phyloP scores from a whole-genome alignment of 148 eudicot species.

The Suaeda aralocaspica region DNA sequence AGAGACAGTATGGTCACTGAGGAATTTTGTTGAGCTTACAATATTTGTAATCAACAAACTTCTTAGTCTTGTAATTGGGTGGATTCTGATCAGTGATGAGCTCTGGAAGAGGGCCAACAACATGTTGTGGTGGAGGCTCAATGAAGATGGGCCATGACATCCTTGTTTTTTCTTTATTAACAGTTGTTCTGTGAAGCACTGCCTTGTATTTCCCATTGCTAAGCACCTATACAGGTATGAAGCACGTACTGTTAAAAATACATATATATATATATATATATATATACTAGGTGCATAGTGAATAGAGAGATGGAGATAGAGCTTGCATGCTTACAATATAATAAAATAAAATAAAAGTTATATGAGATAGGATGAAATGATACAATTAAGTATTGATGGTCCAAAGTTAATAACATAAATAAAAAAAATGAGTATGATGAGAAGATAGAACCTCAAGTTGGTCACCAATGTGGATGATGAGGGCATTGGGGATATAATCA shows the following conservation, averaged over 20 bases:
- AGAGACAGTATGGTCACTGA: conserved; percentile 32
- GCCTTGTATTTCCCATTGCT: conserved; percentile 85
- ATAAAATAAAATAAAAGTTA: too few species aligned
- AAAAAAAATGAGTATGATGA: too few species aligned
- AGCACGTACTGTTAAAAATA: too few species aligned
- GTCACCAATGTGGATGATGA: conserved; percentile 79
- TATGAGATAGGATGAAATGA: too few species aligned
- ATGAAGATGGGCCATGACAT: conserved; percentile 92
- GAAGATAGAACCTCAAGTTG: conserved; percentile 71
- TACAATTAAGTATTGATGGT: too few species aligned
- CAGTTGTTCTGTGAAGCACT: conserved; percentile 59
- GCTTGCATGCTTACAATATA: too few species aligned
- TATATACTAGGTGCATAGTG: too few species aligned
- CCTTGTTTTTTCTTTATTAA: conserved; percentile 65
- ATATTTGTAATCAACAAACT: conserved; percentile 52
- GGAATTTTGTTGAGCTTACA: conserved; percentile 79
- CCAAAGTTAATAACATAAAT: too few species aligned
- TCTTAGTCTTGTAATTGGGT: conserved; percentile 66
- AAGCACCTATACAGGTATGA: too few species aligned
- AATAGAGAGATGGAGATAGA: too few species aligned
- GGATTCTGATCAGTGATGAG: conserved; percentile 41
- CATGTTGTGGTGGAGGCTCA: conserved; percentile 61
- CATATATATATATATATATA: background rate
- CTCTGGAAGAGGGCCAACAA: conserved; percentile 48
- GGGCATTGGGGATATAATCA: conserved; percentile 71